Evolutionary conservation across 371 early-diverging fungal species (phyloP).

Genomic region (Mucor racemosus): DNA sequence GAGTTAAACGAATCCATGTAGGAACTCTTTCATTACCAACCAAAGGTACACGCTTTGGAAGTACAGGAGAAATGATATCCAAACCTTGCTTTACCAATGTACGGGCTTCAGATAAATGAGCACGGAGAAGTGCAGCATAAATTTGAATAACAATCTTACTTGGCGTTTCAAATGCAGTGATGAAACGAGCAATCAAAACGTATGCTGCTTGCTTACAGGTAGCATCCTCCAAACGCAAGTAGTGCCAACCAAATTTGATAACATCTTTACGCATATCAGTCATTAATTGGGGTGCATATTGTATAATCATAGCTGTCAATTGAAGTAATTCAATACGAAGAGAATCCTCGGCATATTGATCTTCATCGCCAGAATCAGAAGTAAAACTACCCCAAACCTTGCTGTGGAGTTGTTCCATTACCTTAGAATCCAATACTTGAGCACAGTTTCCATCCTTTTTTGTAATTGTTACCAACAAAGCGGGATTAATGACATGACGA

Average conservation of each 20-base stretch:
- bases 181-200: constrained; percentile 89
- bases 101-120: constrained; percentile 86
- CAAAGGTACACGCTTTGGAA: constrained; percentile 79
- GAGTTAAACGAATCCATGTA: constrained; percentile 88
- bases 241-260: constrained; percentile 94
- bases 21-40: constrained; percentile 60
- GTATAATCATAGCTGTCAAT: constrained; percentile 87
- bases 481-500: constrained; percentile 79
- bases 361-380: constrained; percentile 57
- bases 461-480: constrained; percentile 68
- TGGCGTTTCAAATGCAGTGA: constrained; percentile 92
- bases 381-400: constrained; percentile 74
- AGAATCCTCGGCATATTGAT: constrained; percentile 68
- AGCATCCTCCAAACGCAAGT: constrained; percentile 88
- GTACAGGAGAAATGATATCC: constrained; percentile 89
- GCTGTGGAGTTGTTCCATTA: constrained; percentile 70
- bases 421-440: constrained; percentile 64
- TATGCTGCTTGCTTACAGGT: constrained; percentile 95
- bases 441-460: constrained; percentile 52
- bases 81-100: constrained; percentile 91
- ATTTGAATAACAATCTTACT: constrained; percentile 90
- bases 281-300: constrained; percentile 77
- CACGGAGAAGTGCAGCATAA: constrained; percentile 86
- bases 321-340: constrained; percentile 91
- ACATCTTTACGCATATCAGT: constrained; percentile 87